Evolutionary conservation across 2,329 filamentous ascomycete genomes (phyloP), one percentile per base, ranked within the genome.

Genomic region (Pyrenophora graminea): DNA sequence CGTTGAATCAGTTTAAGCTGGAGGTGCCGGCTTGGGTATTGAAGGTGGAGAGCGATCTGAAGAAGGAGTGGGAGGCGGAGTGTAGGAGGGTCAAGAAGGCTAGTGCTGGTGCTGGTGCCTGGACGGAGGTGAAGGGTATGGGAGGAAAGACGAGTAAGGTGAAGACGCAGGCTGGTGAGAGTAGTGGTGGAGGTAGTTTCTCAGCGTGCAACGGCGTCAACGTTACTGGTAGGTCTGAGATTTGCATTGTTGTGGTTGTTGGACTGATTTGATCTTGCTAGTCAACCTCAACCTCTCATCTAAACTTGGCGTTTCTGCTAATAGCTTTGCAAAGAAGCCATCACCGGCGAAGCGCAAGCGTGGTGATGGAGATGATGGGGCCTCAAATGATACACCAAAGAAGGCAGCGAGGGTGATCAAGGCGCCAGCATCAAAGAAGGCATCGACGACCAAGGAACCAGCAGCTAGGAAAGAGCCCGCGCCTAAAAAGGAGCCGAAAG

Each of bases 41-140:
- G 41, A 77, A 74, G 46, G 51, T 86, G 21, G 83, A 87, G 68
- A 58, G 63, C 1, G 77, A 80, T 41, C 64, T 86, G 68, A 85
- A 82, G 73, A 84, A 80, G 56, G 78, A 85, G 53, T 86, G 81
- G 76, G 73, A 73, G 2, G 78, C 77, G 54, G 77, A 75, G 19
- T 77, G 82, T 27, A 71, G 76, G 13, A 81, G 80, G 56, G 74
- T 77, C 0, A 83, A 78, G 66, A 60, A 59, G 32, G 32, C 36
- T 12, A 23, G 36, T 38, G 36, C 4, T 15, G 45, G 37, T 47
- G 9, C 23, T 19, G 7, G 36, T n/a, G 27, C 27, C 2, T 2
- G 17, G 19, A 39, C 41, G 34, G 19, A 23, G 15, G 23, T 6
- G 38, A 44, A 53, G 34, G 39, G 36, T 15, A 34, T 25, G 17